Evolutionary conservation across 2,329 filamentous ascomycete species (phyloP).

Genomic region (Sordariomycetes sp.): DNA sequence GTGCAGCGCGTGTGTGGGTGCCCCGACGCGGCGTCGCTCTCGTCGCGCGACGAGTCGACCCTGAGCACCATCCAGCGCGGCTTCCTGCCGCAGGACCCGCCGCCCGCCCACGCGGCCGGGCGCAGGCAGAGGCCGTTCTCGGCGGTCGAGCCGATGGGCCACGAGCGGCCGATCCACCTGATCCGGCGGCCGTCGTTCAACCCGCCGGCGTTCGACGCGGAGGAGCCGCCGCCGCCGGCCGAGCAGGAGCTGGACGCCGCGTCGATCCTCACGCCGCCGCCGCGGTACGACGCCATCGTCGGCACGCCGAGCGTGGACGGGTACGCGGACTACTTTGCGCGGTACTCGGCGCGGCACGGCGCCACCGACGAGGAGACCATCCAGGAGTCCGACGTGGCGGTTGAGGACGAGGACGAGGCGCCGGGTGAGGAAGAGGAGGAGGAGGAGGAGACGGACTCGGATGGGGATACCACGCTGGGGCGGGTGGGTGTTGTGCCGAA

Average conservation of each 20-base stretch:
- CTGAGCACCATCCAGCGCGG: background rate
- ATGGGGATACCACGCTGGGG: conserved; percentile 9
- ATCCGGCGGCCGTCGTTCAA: conserved; percentile 77
- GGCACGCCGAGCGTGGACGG: conserved; percentile 57
- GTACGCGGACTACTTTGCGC: conserved; percentile 77
- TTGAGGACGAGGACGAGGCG: background rate
- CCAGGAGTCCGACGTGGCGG: background rate
- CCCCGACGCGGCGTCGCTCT: conserved; percentile 29
- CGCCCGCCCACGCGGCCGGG: background rate
- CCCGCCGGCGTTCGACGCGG: conserved; percentile 77
- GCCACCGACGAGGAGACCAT: conserved; percentile 15
- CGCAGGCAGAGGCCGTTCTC: background rate
- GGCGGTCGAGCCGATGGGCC: conserved; percentile 22
- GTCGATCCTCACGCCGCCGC: conserved; percentile 63
- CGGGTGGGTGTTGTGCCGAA: conserved; percentile 22
- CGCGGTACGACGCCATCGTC: conserved; percentile 72
- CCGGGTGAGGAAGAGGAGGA: conserved; percentile 17
- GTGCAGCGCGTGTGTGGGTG: conserved; percentile 42
- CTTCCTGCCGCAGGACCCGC: background rate
- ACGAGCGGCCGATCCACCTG: conserved; percentile 65
- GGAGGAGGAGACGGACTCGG: conserved; percentile 28
- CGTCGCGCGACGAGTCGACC: background rate
- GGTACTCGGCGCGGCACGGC: conserved; percentile 67
- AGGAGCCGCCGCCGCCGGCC: conserved; percentile 45
- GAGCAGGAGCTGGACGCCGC: conserved; percentile 1